Percentiles rank a stretch among this genome's conserved stretches.
phyloP scores from a whole-genome alignment of 208 protist species.

The Entamoeba nuttalli region DNA sequence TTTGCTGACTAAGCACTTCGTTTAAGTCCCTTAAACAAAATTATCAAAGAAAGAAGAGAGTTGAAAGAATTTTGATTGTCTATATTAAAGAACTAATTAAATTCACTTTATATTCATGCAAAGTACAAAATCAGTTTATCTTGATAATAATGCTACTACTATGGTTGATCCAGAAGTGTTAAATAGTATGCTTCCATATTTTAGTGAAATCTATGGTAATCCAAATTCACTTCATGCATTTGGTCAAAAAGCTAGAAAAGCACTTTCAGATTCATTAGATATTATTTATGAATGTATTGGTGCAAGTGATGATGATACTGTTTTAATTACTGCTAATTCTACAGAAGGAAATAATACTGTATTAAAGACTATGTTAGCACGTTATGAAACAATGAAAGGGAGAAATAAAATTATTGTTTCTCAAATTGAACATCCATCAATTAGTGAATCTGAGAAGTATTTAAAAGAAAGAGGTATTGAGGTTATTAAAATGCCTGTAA shows the following conservation, averaged over 20 bases:
- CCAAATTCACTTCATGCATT: slow-evolving; percentile 87
- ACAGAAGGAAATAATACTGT: slow-evolving; percentile 3
- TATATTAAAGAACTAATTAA: no score
- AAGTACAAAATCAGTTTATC: slow-evolving; percentile 53
- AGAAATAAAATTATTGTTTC: neutral
- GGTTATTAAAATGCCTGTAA: neutral
- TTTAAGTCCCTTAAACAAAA: no score
- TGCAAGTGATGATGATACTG: slow-evolving; percentile 81
- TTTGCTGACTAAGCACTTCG: no score
- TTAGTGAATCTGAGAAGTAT: neutral
- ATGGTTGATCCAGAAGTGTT: slow-evolving; percentile 83
- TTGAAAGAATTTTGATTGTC: no score
- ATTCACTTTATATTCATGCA: no score
- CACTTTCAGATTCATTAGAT: slow-evolving; percentile 75
- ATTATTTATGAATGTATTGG: slow-evolving; percentile 67
- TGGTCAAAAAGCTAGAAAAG: slow-evolving; percentile 76
- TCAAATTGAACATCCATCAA: neutral
- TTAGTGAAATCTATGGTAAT: slow-evolving; percentile 89
- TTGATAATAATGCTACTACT: slow-evolving; percentile 81
- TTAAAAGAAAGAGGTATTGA: neutral
- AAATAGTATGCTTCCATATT: slow-evolving; percentile 89
- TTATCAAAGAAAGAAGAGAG: no score
- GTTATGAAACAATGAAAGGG: neutral
- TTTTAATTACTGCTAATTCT: slow-evolving; percentile 35
- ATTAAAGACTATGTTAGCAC: neutral